Base-by-base conservation (phyloP, 192 early-diverging fungal species). In the Coemansia aciculifera region DNA sequence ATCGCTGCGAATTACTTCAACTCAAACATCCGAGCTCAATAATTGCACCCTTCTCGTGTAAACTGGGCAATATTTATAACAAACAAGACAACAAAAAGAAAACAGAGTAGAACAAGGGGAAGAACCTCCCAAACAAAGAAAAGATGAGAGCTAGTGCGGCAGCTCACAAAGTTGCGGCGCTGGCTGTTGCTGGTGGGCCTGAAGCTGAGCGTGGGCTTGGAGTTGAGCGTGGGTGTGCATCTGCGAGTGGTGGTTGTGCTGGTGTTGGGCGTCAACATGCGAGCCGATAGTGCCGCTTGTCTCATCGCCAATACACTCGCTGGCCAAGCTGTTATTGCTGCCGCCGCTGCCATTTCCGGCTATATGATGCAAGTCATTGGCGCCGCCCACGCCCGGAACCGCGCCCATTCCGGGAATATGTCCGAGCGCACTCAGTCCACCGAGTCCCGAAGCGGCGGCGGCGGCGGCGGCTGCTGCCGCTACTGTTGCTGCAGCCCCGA, bases 81-180 rank as follows among this genome's bases (percentile, higher is more conserved):
- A 44, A 44, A 51, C 48, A 24, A n/a, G 42, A 23, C 46, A 49
- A 21, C 3, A 13, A 52, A 29, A 54, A 54, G 27, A 31, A 54
- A 54, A 54, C 51, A 54, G 27, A 54, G 27, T 29, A 68, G 63
- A 51, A 77, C 64, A 57, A 64, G 15, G 13, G 3, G 62, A 67
- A 46, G 29, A 64, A 49, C 21, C 9, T 51, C 19, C 21, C 48
- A 67, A 46, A 65, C 11, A 27, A 63, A 40, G 29, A 42, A 62
- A 21, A 19, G 9, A 13, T 10, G 1, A 24, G 17, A n/a, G 34
- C 46, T 66, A 81, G 62, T 63, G 74, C 57, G 72, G 68, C 57
- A 82, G 64, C 80, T 82, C 80, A 38, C 80, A 82, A 72, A 82
- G 80, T 72, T 82, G 79, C 59, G 68, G 74, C 56, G 68, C 59